Conservation (phyloP, 116 monocot species). For the Phalaenopsis hybrid region DNA sequence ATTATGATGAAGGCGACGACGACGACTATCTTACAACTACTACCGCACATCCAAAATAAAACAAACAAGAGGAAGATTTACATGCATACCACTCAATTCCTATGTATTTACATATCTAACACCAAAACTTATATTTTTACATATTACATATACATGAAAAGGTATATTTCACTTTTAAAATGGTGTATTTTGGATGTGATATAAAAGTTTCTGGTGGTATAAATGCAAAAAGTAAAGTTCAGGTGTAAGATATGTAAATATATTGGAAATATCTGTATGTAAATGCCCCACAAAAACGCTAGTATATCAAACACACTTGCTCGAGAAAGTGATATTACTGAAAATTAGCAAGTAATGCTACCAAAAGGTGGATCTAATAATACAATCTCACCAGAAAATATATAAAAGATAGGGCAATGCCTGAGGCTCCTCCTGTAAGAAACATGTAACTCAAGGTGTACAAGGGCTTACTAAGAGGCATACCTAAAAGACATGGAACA, state of each 20-base stretch:
- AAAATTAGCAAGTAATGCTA: slow-evolving; percentile 2
- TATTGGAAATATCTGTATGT: no score
- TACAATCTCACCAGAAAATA: slow-evolving; percentile 59
- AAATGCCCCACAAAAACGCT: background rate
- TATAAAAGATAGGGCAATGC: slow-evolving; percentile 50
- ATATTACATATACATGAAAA: no score
- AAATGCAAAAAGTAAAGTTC: no score
- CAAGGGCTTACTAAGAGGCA: slow-evolving; percentile 94
- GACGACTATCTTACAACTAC: background rate
- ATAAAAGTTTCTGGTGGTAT: no score
- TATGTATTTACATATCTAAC: no score
- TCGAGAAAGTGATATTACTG: background rate
- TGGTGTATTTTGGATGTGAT: no score
- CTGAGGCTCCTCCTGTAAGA: slow-evolving; percentile 70
- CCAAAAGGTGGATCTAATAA: background rate
- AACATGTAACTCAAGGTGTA: slow-evolving; percentile 86
- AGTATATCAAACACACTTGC: background rate
- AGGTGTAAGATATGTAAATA: no score
- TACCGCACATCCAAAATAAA: background rate
- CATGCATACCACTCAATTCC: no score
- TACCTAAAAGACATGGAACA: slow-evolving; percentile 42
- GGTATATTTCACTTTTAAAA: no score
- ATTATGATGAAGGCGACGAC: background rate
- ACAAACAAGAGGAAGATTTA: background rate
- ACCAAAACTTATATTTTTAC: no score